A percentile compares a stretch with the other conserved stretches of the same genome.
Evolutionary conservation across 306 rosid species (phyloP).

Genomic region (Cajanus cajan): DNA sequence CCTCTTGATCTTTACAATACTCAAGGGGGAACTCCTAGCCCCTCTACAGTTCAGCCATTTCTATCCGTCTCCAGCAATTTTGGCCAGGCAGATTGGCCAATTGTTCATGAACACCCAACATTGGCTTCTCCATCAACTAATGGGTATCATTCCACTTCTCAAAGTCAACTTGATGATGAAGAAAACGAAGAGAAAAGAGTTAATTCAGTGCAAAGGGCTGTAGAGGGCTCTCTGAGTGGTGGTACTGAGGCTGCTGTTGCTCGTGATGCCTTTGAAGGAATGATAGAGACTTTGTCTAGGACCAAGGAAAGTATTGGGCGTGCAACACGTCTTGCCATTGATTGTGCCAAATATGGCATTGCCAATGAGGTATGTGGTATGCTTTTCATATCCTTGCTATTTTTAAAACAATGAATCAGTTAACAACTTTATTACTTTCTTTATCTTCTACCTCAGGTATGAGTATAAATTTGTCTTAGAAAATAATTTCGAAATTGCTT

Average conservation of each 20-base stretch:
- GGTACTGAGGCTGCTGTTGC: slow-evolving; percentile 93
- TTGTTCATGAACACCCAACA: slow-evolving; percentile 36
- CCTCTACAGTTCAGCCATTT: slow-evolving; percentile 51
- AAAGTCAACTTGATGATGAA: slow-evolving; percentile 53
- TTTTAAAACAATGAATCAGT: neutral
- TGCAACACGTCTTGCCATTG: slow-evolving; percentile 95
- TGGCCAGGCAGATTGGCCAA: slow-evolving; percentile 52
- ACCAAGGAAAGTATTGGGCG: slow-evolving; percentile 96
- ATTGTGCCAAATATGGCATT: slow-evolving; percentile 95
- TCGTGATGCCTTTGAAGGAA: slow-evolving; percentile 97
- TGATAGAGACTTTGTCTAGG: slow-evolving; percentile 97
- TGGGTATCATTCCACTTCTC: slow-evolving; percentile 43
- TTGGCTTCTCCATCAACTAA: slow-evolving; percentile 60
- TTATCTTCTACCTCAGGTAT: neutral
- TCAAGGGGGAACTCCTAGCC: slow-evolving; percentile 71
- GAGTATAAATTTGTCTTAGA: neutral
- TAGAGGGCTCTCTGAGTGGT: slow-evolving; percentile 74
- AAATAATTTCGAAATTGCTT: neutral
- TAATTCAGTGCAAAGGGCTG: slow-evolving; percentile 59
- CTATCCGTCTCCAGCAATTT: slow-evolving; percentile 45
- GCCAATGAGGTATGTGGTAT: slow-evolving; percentile 74
- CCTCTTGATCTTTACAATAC: slow-evolving; percentile 44
- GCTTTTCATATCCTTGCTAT: neutral
- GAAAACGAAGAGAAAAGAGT: slow-evolving; percentile 67
- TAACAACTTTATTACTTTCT: neutral